Conservation (phyloP, 352 stramenopile genomes). For the Phytophthora palmivora region DNA sequence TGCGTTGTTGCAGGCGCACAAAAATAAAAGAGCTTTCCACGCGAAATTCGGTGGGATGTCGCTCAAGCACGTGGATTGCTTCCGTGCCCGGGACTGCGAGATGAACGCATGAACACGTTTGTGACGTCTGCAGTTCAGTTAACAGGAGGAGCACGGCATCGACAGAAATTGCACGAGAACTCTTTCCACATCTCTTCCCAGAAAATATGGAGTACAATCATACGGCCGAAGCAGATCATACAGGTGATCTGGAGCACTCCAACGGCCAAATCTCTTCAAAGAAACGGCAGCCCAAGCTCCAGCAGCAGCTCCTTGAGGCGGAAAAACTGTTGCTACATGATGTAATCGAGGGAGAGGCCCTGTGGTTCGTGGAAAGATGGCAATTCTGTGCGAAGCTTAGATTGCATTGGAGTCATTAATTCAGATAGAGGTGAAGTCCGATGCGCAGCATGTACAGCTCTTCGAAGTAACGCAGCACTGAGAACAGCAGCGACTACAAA, state of each 20-base stretch:
- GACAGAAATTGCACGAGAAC: slow-evolving; percentile 70
- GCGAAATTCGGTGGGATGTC: slow-evolving; percentile 65
- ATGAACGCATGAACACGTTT: slow-evolving; percentile 60
- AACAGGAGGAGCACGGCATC: slow-evolving; percentile 67
- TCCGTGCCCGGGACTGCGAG: slow-evolving; percentile 73
- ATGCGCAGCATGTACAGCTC: slow-evolving; percentile 53
- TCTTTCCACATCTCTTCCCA: slow-evolving; percentile 72
- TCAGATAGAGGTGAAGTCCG: slow-evolving; percentile 43
- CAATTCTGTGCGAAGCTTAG: slow-evolving; percentile 68
- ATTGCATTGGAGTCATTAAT: slow-evolving; percentile 64
- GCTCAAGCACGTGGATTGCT: slow-evolving; percentile 46
- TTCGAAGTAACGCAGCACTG: slow-evolving; percentile 63
- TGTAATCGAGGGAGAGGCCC: slow-evolving; percentile 68
- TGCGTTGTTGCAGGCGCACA: slow-evolving; percentile 27
- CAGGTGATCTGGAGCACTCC: slow-evolving; percentile 7
- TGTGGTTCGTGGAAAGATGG: slow-evolving; percentile 88
- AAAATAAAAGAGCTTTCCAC: slow-evolving; percentile 57
- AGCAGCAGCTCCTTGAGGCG: slow-evolving; percentile 49
- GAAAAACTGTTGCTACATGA: slow-evolving; percentile 79
- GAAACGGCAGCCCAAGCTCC: slow-evolving; percentile 35
- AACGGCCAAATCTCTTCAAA: slow-evolving; percentile 1
- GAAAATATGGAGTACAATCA: slow-evolving; percentile 24
- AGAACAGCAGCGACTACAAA: slow-evolving; percentile 45
- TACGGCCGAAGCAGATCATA: slow-evolving; percentile 14
- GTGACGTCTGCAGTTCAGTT: slow-evolving; percentile 65